A percentile compares a stretch with the other conserved stretches of the same genome.
These are phyloP conservation scores for Withania somnifera DNA, from an alignment of 305 asterid genomes.

Conservation along the genomic window DNA sequence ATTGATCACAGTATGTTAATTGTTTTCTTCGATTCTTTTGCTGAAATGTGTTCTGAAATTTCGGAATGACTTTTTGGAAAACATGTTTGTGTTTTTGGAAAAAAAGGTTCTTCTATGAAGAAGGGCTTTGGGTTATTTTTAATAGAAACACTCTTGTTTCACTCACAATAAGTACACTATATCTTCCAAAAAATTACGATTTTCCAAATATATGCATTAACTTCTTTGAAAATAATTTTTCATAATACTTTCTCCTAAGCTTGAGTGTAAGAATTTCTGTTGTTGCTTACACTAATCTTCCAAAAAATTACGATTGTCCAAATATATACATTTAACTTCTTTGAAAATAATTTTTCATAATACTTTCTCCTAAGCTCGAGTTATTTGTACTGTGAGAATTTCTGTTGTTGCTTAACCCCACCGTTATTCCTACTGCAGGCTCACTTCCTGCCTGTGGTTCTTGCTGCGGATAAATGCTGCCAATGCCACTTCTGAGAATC, in stretches of 20 bases:
- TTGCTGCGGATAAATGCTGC: slow-evolving; percentile 53
- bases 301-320: neutral
- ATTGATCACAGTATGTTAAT: slow-evolving; percentile 76
- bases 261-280: neutral
- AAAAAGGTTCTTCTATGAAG: neutral
- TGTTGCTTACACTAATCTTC: neutral
- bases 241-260: neutral
- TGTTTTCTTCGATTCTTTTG: neutral
- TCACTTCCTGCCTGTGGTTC: slow-evolving; percentile 98
- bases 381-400: neutral
- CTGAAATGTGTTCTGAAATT: neutral
- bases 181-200: neutral
- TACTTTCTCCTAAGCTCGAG: neutral
- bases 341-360: neutral
- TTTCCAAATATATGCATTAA: neutral
- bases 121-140: neutral
- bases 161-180: neutral
- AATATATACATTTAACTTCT: neutral
- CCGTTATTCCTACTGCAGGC: slow-evolving; percentile 26
- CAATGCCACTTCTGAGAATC: neutral
- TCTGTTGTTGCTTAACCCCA: neutral
- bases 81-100: neutral
- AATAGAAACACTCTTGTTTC: neutral
- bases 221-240: neutral
- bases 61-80: neutral